Percentiles rank a stretch among this genome's conserved stretches.
Evolutionary conservation across 495 filamentous ascomycete genomes (phyloP).

Genomic region (Annulohypoxylon stygium): DNA sequence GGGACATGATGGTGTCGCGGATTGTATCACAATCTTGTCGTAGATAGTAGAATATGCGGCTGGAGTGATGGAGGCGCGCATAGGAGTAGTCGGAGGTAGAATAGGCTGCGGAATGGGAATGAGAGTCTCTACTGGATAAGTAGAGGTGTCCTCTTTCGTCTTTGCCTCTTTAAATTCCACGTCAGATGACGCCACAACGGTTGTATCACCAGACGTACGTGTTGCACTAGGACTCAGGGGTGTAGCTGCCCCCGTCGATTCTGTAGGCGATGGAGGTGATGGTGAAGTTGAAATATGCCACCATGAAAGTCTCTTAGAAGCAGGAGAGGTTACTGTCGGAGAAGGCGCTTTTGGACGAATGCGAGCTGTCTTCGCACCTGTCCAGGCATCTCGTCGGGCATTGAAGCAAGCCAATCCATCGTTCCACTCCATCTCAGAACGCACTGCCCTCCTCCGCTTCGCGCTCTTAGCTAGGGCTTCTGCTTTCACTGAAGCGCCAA

Average conservation of each 20-base stretch:
- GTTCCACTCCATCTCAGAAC: conserved; percentile 88
- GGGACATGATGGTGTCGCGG: conserved; percentile 82
- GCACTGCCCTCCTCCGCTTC: conserved; percentile 69
- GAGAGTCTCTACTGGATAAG: conserved; percentile 61
- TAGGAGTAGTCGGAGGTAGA: conserved; percentile 74
- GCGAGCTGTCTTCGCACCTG: conserved; percentile 72
- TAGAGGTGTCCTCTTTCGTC: conserved; percentile 38
- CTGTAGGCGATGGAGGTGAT: conserved; percentile 42
- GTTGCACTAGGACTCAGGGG: conserved; percentile 48
- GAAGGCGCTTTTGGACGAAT: conserved; percentile 55
- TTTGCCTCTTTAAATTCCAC: conserved; percentile 41
- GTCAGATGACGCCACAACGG: conserved; percentile 45
- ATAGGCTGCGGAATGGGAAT: conserved; percentile 74
- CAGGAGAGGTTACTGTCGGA: conserved; percentile 50
- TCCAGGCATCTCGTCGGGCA: conserved; percentile 85
- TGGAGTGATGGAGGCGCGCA: conserved; percentile 79
- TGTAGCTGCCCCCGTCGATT: conserved; percentile 35
- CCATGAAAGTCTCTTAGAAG: conserved; percentile 51
- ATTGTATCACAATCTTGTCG: conserved; percentile 83
- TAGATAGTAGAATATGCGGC: conserved; percentile 85
- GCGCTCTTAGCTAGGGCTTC: conserved; percentile 63
- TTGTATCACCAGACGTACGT: conserved; percentile 48
- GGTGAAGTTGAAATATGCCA: conserved; percentile 49
- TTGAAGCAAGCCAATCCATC: conserved; percentile 81
- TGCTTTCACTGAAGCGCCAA: conserved; percentile 61